Percentiles rank a stretch among this genome's conserved stretches.
These are phyloP conservation scores for Daldinia decipiens DNA, from an alignment of 495 filamentous ascomycete species.

Conservation along the genomic window DNA sequence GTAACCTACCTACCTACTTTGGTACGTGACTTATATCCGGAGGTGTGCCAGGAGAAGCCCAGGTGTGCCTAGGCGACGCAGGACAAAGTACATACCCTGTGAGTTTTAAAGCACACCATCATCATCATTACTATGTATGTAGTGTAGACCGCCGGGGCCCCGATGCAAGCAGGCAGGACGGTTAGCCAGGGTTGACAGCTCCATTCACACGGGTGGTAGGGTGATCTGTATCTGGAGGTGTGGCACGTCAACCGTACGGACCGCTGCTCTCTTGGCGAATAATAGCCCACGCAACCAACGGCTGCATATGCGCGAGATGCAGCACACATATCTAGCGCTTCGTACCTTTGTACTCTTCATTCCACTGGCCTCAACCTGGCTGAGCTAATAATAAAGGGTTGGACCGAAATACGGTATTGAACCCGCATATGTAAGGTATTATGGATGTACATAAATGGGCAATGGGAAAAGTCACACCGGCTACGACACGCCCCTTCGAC, in stretches of 20 bases:
- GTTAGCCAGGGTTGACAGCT: constrained; percentile 41
- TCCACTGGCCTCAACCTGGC: constrained; percentile 16
- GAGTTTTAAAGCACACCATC: constrained; percentile 37
- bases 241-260: constrained; percentile 42
- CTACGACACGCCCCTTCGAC: constrained; percentile 31
- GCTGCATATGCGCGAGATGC: constrained; percentile 54
- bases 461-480: constrained; percentile 44
- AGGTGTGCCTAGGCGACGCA: constrained; percentile 30
- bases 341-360: constrained; percentile 40
- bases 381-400: constrained; percentile 33
- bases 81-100: constrained; percentile 22
- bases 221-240: constrained; percentile 47
- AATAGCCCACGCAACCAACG: constrained; percentile 43
- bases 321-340: constrained; percentile 47
- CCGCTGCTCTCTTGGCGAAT: constrained; percentile 42
- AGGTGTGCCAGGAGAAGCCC: constrained; percentile 31
- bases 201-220: constrained; percentile 49
- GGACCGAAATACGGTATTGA: constrained; percentile 40
- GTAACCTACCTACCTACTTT: constrained; percentile 26
- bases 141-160: constrained; percentile 6
- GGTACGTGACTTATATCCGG: constrained; percentile 42
- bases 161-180: constrained; percentile 40
- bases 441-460: constrained; percentile 22
- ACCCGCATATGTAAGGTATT: constrained; percentile 18
- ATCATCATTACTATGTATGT: constrained; percentile 32